A percentile compares a stretch with the other conserved stretches of the same genome.
Evolutionary conservation across 2,329 filamentous ascomycete genomes (phyloP).

Genomic region (Aspergillus sojae): DNA sequence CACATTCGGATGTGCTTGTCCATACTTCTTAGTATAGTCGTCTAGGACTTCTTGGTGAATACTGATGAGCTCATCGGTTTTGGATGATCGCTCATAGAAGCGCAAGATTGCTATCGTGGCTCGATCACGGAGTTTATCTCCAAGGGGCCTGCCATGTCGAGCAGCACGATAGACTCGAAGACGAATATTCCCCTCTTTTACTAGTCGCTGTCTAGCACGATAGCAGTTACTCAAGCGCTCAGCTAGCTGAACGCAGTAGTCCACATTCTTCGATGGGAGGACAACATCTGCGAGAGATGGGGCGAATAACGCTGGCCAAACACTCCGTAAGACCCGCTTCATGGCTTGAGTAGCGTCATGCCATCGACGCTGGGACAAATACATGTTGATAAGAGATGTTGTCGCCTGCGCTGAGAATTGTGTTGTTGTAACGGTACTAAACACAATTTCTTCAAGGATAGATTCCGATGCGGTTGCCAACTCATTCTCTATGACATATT

Average conservation of each 20-base stretch:
- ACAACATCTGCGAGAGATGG: constrained; percentile 48
- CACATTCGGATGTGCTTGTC: constrained; percentile 37
- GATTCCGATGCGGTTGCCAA: constrained; percentile 43
- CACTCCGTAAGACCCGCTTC: constrained; percentile 47
- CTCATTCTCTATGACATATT: constrained; percentile 46
- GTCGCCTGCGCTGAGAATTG: constrained; percentile 45
- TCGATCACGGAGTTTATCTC: constrained; percentile 34
- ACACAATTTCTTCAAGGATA: constrained; percentile 48
- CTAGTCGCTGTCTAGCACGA: constrained; percentile 36
- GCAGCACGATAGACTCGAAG: constrained; percentile 40
- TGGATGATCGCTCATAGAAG: constrained; percentile 33
- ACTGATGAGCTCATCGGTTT: constrained; percentile 40
- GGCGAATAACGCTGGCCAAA: constrained; percentile 53
- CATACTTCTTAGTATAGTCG: constrained; percentile 40
- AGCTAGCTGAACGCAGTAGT: constrained; percentile 52
- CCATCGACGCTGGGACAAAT: constrained; percentile 52
- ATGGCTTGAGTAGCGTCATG: constrained; percentile 51
- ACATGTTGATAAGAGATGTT: constrained; percentile 43
- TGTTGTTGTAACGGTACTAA: constrained; percentile 46
- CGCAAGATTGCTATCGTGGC: constrained; percentile 32
- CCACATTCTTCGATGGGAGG: constrained; percentile 45
- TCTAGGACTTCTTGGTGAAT: constrained; percentile 43
- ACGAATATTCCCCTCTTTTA: constrained; percentile 42
- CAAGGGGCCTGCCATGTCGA: constrained; percentile 29
- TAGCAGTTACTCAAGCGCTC: constrained; percentile 52